These are phyloP conservation scores for Aspergillus versicolor DNA, from an alignment of 2,329 filamentous ascomycete species.

Conservation along the genomic window DNA sequence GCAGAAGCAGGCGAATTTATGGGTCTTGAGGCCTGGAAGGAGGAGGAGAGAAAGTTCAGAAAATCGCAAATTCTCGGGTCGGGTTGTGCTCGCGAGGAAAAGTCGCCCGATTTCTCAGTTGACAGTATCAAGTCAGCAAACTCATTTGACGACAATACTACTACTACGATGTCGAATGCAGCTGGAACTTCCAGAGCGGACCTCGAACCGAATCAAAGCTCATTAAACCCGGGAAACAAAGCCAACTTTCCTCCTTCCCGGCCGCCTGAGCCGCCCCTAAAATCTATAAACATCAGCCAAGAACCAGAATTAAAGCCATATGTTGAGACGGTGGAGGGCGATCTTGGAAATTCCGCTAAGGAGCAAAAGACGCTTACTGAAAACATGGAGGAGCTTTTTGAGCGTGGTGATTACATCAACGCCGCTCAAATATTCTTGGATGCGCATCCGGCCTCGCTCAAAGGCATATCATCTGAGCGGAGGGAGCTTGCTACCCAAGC, in stretches of 20 bases:
- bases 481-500: conserved; percentile 31
- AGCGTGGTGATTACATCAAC: conserved; percentile 30
- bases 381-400: conserved; percentile 27
- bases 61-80: conserved; percentile 9
- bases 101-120: neutral
- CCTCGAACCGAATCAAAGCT: neutral
- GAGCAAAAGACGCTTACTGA: conserved; percentile 16
- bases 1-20: conserved; percentile 46
- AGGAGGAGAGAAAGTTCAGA: conserved; percentile 22
- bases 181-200: neutral
- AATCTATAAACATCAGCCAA: neutral
- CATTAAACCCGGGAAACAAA: neutral
- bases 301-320: neutral
- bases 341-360: neutral
- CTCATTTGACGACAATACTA: neutral
- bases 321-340: neutral
- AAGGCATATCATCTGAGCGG: conserved; percentile 25
- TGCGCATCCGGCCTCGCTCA: conserved; percentile 19
- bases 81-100: neutral
- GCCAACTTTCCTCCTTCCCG: neutral
- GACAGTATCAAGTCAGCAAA: neutral
- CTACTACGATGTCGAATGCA: neutral
- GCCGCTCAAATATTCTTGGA: conserved; percentile 39
- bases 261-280: neutral
- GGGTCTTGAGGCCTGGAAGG: conserved; percentile 37